Evolutionary conservation across 2,329 filamentous ascomycete species (phyloP), one percentile per base, ranked within the genome.

Genomic region (Diaporthe velutina): DNA sequence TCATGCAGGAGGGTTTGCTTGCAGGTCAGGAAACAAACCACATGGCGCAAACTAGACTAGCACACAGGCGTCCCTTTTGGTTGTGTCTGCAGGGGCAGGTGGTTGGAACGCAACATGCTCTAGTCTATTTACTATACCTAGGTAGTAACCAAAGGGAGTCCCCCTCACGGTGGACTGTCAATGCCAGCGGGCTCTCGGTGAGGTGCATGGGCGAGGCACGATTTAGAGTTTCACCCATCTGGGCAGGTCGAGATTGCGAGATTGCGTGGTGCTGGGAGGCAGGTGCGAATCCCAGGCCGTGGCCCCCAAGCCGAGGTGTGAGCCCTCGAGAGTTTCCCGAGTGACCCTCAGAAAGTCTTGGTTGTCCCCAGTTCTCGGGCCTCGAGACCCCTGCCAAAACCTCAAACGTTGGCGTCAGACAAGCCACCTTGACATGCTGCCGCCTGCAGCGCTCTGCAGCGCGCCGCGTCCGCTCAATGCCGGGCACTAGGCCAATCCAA

Each of bases 341-440:
- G 35, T 28, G 15, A 17, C 38, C 38, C 58, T 22, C 22, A n/a
- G 28, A 22, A 22, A 45, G n/a, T 45, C 58, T 64, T 64, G 58
- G 58, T 28, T 64, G 64, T 54, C 64, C 64, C 64, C 48, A 54
- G 64, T 68, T 68, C 64, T 40, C n/a, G 64, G 64, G 64, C 64
- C 64, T 54, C 48, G 33, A 8, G 64, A 68, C 48, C 64, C 64
- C 64, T 68, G 64, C 64, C 64, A n/a, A 54, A 68, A 68, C 64
- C 48, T 68, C 64, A 68, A 68, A 68, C 64, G 48, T 28, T 68
- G 64, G 64, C 48, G 64, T 68, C 48, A 68, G 48, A 68, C 64
- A 52, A 28, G 64, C 64, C 64, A 54, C 64, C 45, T 35, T 68
- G 64, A 52, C 64, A 66, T 50, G 42, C 40, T 64, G 60, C 25